Evolutionary conservation across 768 basidiomycete species (phyloP), one percentile per base, ranked within the genome.

Genomic region (Collybia sordida): DNA sequence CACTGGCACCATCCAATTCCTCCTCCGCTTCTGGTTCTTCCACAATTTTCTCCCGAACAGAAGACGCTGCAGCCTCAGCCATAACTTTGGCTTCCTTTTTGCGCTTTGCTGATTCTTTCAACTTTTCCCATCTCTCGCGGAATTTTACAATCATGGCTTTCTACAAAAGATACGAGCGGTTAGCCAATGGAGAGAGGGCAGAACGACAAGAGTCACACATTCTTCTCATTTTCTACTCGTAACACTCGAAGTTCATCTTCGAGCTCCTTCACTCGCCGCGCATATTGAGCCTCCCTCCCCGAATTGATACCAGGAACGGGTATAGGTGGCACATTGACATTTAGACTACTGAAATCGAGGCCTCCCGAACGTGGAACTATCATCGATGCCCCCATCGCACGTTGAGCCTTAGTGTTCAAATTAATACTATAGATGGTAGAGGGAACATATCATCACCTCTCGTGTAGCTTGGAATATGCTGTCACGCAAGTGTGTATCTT

Each of bases 71-170:
- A 15, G 69, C 72, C 18, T 75, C 78, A 15, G 77, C 75, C 7
- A 78, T 79, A 1, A 75, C 79, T 46, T 82, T 83, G 12, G 84
- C 85, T 60, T 89, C 87, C 64, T 91, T 89, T 71, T 93, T 92
- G 52, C 87, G 82, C 66, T 85, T 90, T 6, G 90, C 87, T 22
- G 87, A 88, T 60, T 93, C 92, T 64, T 93, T 93, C 49, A 93
- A 72, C 65, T 90, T 92, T 63, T 90, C 88, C 91, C 91, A 93
- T 35, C 89, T 78, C 68, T 93, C 91, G 22, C 87, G 81, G 68
- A 89, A 93, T 59, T 88, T 86, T 18, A 77, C 73, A 55, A 92
- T 90, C 80, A 90, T 88, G 9, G 81, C 73, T 83, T 86, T 89
- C 91, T 93, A 68, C 51, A 59, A 51, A 42, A 59, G 15, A 53